A percentile compares a stretch with the other conserved stretches of the same genome.
phyloP scores from a whole-genome alignment of 306 rosid species.

The Cicer arietinum region DNA sequence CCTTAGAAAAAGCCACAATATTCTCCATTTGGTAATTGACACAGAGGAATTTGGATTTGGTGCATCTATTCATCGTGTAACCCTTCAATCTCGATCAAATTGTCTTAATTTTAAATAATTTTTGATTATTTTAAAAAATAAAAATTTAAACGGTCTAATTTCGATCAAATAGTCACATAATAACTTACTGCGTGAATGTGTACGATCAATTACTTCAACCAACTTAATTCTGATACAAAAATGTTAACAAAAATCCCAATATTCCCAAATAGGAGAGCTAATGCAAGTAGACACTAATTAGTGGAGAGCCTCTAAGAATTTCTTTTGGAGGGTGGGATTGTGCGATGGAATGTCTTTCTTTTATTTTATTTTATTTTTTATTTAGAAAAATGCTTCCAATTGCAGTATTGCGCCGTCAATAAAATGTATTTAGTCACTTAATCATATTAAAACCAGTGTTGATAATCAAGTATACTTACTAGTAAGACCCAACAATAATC shows the following conservation, averaged over 20 bases:
- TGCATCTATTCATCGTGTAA: accelerated
- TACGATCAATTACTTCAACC: too few relatives aligned
- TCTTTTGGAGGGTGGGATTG: conserved; percentile 39
- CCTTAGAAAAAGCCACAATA: neutral
- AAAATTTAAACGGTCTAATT: too few relatives aligned
- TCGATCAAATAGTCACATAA: accelerated
- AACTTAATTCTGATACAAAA: too few relatives aligned
- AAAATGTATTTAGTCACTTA: conserved; percentile 41
- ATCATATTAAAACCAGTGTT: conserved; percentile 32
- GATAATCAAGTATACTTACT: conserved; percentile 33
- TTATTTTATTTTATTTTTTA: neutral
- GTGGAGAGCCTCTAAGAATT: conserved; percentile 49
- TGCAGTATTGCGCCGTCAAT: conserved; percentile 69
- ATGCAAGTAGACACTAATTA: conserved; percentile 41
- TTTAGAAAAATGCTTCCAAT: conserved; percentile 30
- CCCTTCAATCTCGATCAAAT: too few relatives aligned
- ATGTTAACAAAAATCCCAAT: neutral
- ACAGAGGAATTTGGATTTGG: neutral
- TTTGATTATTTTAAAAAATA: too few relatives aligned
- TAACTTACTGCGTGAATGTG: too few relatives aligned
- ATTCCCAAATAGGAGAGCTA: conserved; percentile 5
- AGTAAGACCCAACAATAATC: conserved; percentile 50
- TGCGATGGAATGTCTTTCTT: conserved; percentile 30
- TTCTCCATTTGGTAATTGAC: conserved; percentile 19
- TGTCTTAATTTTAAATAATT: too few relatives aligned